phyloP scores from a whole-genome alignment of 2,329 filamentous ascomycete genomes.

The Cordyceps tenuipes region DNA sequence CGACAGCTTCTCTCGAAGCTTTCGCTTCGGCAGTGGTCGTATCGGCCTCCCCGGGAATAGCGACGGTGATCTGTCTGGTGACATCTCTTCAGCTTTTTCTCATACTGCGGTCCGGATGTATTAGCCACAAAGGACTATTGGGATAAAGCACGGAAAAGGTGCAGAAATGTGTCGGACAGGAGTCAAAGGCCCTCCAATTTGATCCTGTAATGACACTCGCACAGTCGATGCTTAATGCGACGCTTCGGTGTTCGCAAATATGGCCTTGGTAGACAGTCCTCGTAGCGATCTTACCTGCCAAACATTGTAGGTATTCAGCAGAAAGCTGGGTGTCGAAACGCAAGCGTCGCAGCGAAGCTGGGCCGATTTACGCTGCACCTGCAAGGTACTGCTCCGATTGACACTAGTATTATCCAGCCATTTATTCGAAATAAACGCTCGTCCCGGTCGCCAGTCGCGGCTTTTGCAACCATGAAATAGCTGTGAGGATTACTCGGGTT shows the following conservation, averaged over 20 bases:
- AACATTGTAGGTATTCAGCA: constrained; percentile 24
- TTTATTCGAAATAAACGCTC: neutral
- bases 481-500: neutral
- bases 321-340: constrained; percentile 15
- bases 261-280: neutral
- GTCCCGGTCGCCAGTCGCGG: neutral
- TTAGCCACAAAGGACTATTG: constrained; percentile 21
- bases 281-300: constrained; percentile 33
- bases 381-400: neutral
- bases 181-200: neutral
- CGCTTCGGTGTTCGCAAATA: neutral
- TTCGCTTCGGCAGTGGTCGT: constrained; percentile 80
- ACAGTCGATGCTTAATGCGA: neutral
- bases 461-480: neutral
- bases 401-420: neutral
- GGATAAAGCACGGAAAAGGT: neutral
- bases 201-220: neutral
- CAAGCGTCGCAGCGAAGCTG: constrained; percentile 15
- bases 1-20: constrained; percentile 78
- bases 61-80: constrained; percentile 68
- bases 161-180: neutral
- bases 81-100: constrained; percentile 44
- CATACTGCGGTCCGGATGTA: neutral
- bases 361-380: constrained; percentile 1
- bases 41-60: constrained; percentile 87